These are phyloP conservation scores for Tulasnella sp. DNA, from an alignment of 768 basidiomycete genomes.

Conservation along the genomic window DNA sequence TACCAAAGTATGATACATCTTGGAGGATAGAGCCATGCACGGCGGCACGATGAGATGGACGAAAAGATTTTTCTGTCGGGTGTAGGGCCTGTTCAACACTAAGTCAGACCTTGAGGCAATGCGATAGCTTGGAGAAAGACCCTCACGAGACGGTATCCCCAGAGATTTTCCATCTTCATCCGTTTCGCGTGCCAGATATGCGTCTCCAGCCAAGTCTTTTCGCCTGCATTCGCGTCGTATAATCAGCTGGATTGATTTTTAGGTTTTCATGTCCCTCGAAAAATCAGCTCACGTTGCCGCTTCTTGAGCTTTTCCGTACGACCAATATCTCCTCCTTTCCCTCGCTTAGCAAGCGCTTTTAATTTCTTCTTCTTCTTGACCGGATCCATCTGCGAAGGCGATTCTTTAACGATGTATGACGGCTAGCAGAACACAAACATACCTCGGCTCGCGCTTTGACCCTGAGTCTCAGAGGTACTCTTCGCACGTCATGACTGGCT, in stretches of 20 bases:
- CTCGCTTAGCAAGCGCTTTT: slow-evolving; percentile 44
- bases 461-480: slow-evolving; percentile 76
- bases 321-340: slow-evolving; percentile 45
- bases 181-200: slow-evolving; percentile 97
- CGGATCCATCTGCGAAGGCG: slow-evolving; percentile 40
- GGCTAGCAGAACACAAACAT: slow-evolving; percentile 16
- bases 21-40: slow-evolving; percentile 77
- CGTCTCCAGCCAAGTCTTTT: slow-evolving; percentile 90
- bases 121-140: not conserved
- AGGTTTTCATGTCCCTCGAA: not conserved
- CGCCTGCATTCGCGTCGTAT: slow-evolving; percentile 33
- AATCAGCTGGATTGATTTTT: too few species aligned
- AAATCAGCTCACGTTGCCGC: slow-evolving; percentile 52
- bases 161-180: slow-evolving; percentile 86
- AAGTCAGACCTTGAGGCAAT: not conserved
- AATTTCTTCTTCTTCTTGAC: slow-evolving; percentile 31
- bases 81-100: slow-evolving; percentile 47
- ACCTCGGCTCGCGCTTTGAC: slow-evolving; percentile 79
- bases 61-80: slow-evolving; percentile 85
- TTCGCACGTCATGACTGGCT: slow-evolving; percentile 86
- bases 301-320: slow-evolving; percentile 51
- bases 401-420: not conserved
- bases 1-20: slow-evolving; percentile 76
- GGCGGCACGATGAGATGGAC: slow-evolving; percentile 84
- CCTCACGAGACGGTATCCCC: slow-evolving; percentile 79